Evolutionary conservation across 2,329 filamentous ascomycete genomes (phyloP), one percentile per base, ranked within the genome.

Genomic region (Penicillium brasilianum): DNA sequence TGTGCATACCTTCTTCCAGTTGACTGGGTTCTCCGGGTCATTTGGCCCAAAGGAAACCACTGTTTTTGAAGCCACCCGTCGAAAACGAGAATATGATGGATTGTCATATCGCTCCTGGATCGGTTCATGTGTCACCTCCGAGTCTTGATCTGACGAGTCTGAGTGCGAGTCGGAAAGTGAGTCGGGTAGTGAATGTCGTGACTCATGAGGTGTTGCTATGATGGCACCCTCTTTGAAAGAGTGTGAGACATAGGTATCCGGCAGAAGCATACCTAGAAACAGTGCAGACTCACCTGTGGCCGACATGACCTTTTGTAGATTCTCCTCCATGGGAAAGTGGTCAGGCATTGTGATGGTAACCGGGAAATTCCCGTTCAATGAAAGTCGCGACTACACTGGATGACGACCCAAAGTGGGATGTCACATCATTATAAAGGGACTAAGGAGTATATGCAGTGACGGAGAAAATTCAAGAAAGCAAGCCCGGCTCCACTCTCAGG

Each of bases 11-110:
- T 64, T 69, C 57, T 67, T 70, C 74, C 71, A 77, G 41, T 77
- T 76, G 5, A 72, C 63, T 4, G 75, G 74, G 32, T 76, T 73
- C 7, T 71, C 73, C 4, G 72, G 72, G 57, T 77, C 75, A 57
- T 74, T 70, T 1, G 68, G 67, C 6, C 72, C 69, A 55, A 77
- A 77, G 0, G 74, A 72, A 4, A 77, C 71, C 16, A 77, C 62
- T 4, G 72, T 76, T 59, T 77, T 77, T 10, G 75, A 76, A 16
- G 72, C 71, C 30, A 76, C 64, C n/a, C 62, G 68, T n/a, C 72
- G 72, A 44, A 76, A 74, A 55, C 70, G 69, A 59, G 69, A 68
- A 20, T 65, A 63, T 4, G 70, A 71, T 46, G 68, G 69, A 14
- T 69, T 66, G 6, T 58, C 66, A 65, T 70, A 73, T 30, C 69